Evolutionary conservation across 2,329 filamentous ascomycete species (phyloP).

Genomic region (Cordyceps cicadae): DNA sequence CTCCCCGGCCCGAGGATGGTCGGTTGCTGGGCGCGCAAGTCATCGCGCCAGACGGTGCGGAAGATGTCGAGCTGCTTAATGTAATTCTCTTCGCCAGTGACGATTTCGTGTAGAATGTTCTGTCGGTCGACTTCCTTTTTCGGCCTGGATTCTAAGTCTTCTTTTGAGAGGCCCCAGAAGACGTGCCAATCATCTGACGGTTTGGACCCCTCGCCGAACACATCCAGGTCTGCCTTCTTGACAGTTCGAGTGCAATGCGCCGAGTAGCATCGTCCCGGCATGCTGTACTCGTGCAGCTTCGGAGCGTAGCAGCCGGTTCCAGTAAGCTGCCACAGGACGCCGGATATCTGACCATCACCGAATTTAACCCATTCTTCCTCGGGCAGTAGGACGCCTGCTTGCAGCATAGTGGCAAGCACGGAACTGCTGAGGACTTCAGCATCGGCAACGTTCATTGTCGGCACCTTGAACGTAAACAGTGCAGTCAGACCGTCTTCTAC

Average conservation of each 20-base stretch:
- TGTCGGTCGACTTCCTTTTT: conserved; percentile 90
- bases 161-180: conserved; percentile 76
- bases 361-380: conserved; percentile 99
- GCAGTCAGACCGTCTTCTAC: conserved; percentile 82
- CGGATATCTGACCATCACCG: conserved; percentile 68
- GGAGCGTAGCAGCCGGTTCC: conserved; percentile 86
- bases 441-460: conserved; percentile 97
- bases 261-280: conserved; percentile 77
- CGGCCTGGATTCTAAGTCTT: conserved; percentile 59
- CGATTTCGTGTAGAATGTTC: conserved; percentile 90
- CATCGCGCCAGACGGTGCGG: conserved; percentile 75
- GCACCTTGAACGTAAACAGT: conserved; percentile 88
- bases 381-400: conserved; percentile 65
- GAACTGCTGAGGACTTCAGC: conserved; percentile 76
- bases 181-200: conserved; percentile 74
- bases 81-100: conserved; percentile 85
- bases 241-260: conserved; percentile 88
- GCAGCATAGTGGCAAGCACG: conserved; percentile 73
- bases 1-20: conserved; percentile 73
- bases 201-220: conserved; percentile 60
- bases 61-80: conserved; percentile 86
- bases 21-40: conserved; percentile 62
- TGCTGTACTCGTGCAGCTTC: conserved; percentile 64
- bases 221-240: conserved; percentile 84
- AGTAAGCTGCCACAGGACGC: conserved; percentile 88